Percentiles rank a stretch among this genome's conserved stretches.
Conservation (phyloP, 371 early-diverging fungal genomes). For the Entomophthora muscae region DNA sequence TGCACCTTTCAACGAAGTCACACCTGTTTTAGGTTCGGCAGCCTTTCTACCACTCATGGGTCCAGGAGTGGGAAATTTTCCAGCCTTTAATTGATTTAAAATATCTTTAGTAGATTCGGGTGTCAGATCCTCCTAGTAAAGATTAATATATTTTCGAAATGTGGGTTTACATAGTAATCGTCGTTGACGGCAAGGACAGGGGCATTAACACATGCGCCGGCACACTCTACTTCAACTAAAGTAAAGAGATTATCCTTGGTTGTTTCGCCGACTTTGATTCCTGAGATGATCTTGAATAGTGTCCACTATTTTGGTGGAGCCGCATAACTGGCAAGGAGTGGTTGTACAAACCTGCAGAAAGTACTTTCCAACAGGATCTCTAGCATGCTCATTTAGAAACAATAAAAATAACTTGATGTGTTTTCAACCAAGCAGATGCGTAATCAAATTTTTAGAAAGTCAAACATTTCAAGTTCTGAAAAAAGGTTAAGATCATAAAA, state of each 20-base stretch:
- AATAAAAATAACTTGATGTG: too few species aligned
- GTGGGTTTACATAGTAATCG: conserved; percentile 68
- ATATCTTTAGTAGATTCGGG: conserved; percentile 75
- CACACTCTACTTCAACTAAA: conserved; percentile 96
- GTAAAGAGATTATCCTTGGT: conserved; percentile 89
- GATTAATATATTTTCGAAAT: conserved; percentile 4
- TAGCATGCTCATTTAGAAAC: too few species aligned
- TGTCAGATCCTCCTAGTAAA: conserved; percentile 79
- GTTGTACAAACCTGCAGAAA: conserved; percentile 96
- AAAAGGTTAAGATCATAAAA: too few species aligned
- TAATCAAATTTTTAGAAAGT: too few species aligned
- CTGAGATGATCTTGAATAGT: conserved; percentile 67
- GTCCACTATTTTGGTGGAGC: conserved; percentile 74
- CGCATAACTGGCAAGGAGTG: conserved; percentile 93
- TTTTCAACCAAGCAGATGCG: too few species aligned
- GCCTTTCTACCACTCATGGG: conserved; percentile 69
- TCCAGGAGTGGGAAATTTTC: conserved; percentile 57
- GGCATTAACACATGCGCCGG: conserved; percentile 97
- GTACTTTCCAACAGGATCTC: conserved; percentile 94
- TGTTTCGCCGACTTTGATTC: conserved; percentile 86
- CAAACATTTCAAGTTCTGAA: too few species aligned
- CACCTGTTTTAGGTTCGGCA: conserved; percentile 74
- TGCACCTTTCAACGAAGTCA: conserved; percentile 67
- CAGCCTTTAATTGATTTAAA: conserved; percentile 68
- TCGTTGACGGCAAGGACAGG: conserved; percentile 95